Conservation (phyloP, 2,329 filamentous ascomycete species). For the Claviceps digitariae region DNA sequence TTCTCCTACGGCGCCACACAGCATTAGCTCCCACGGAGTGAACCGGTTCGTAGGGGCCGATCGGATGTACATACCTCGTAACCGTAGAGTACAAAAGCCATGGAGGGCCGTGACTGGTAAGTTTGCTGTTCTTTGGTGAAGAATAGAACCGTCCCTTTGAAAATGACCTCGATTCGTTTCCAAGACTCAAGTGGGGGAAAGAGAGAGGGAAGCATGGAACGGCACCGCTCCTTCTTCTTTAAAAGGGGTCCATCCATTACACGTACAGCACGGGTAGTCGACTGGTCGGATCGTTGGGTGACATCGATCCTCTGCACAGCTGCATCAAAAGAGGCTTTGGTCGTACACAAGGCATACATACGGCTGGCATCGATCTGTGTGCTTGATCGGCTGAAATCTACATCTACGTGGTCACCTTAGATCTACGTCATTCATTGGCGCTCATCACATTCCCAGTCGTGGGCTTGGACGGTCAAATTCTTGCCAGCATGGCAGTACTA, state of each 20-base stretch:
- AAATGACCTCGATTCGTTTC: no score
- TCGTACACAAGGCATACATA: background rate
- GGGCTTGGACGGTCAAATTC: background rate
- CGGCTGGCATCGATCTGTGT: background rate
- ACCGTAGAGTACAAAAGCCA: background rate
- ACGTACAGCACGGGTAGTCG: background rate
- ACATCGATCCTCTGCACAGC: background rate
- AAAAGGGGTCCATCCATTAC: background rate
- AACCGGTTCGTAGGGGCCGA: background rate
- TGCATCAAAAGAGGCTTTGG: background rate
- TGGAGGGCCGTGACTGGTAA: background rate
- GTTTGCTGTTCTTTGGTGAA: no score
- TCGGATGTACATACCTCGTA: background rate
- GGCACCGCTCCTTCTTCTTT: no score
- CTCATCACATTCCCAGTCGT: background rate
- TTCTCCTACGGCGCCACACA: background rate
- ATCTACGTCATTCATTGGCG: background rate
- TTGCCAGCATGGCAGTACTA: background rate
- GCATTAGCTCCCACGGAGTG: background rate
- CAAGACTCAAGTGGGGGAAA: no score
- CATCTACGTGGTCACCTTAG: background rate
- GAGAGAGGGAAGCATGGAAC: no score
- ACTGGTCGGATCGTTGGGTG: background rate
- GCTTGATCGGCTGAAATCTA: background rate
- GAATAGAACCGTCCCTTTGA: no score